Base-by-base conservation (phyloP, 2,329 filamentous ascomycete genomes). In the Pseudopithomyces chartarum region DNA sequence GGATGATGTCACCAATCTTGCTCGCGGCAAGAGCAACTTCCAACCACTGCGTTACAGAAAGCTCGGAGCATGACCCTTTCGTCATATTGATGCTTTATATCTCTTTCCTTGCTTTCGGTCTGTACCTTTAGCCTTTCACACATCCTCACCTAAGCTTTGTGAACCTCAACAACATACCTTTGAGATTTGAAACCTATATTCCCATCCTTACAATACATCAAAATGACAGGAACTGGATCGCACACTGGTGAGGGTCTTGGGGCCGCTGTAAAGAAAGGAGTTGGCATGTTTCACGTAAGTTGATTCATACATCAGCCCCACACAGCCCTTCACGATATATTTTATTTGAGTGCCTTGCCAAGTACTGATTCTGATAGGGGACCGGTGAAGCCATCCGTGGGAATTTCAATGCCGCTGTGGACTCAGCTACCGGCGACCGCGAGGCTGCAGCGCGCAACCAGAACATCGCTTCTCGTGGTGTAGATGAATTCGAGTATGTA, bases 361-460 rank as follows among this genome's bases (percentile, higher is more conserved):
- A 22, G 8, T 46, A 54, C 58, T 69, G 29, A 70, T 54, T 39
- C 11, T n/a, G 10, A 8, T 34, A 73, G 73, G 74, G 75, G 36
- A 67, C 71, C 19, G 75, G 75, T 42, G 74, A 77, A 59, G 72
- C 71, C 15, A 69, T 77, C 51, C 73, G 75, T 6, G 75, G 74
- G 43, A 73, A 74, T 45, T 60, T 76, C 55, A 76, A 76, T 52
- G 68, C 72, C 4, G 64, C 69, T 29, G 64, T 73, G 42, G 75
- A 77, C 52, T 62, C 61, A 17, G 73, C 71, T 4, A 57, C 67
- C 13, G 72, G 72, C 20, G 73, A 73, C 56, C 66, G 61, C 38
- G 55, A 64, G 8, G 56, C 65, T 45, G 65, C 66, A 42, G 36
- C 42, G 26, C 42, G 61, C 61, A n/a, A 73, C 67, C 54, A 71